These are phyloP conservation scores for Dipsacomyces acuminosporus DNA, from an alignment of 371 early-diverging fungal genomes.

Conservation along the genomic window DNA sequence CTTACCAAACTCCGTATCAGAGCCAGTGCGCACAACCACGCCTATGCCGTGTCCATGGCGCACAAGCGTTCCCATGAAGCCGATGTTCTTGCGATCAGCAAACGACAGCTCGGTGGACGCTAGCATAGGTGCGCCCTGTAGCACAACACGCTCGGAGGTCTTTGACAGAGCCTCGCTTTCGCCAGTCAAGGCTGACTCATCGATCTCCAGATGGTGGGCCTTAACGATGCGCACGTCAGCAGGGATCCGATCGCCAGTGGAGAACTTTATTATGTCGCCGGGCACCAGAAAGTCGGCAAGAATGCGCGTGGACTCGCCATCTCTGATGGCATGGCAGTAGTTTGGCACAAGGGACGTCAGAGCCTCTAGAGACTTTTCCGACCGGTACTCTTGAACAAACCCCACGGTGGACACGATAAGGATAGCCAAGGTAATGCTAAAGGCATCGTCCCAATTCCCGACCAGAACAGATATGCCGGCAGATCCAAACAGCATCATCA, in stretches of 20 bases:
- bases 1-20: conserved; percentile 65
- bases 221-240: conserved; percentile 70
- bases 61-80: conserved; percentile 81
- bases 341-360: conserved; percentile 60
- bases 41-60: conserved; percentile 72
- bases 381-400: conserved; percentile 65
- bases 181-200: conserved; percentile 74
- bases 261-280: conserved; percentile 63
- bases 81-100: conserved; percentile 75
- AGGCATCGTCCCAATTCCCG: conserved; percentile 89
- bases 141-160: conserved; percentile 8
- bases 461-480: conserved; percentile 78
- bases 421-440: conserved; percentile 80
- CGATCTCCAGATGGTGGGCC: conserved; percentile 64
- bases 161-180: conserved; percentile 61
- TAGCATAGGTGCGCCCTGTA: conserved; percentile 40
- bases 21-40: conserved; percentile 69
- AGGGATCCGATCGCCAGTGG: conserved; percentile 65
- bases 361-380: conserved; percentile 60
- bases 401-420: conserved; percentile 53
- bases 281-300: conserved; percentile 59
- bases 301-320: conserved; percentile 52
- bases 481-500: conserved; percentile 81
- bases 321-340: conserved; percentile 64
- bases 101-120: conserved; percentile 58